Percentiles rank a stretch among this genome's conserved stretches.
phyloP scores from a whole-genome alignment of 176 grass and related monocot genomes.

The Phragmites australis region DNA sequence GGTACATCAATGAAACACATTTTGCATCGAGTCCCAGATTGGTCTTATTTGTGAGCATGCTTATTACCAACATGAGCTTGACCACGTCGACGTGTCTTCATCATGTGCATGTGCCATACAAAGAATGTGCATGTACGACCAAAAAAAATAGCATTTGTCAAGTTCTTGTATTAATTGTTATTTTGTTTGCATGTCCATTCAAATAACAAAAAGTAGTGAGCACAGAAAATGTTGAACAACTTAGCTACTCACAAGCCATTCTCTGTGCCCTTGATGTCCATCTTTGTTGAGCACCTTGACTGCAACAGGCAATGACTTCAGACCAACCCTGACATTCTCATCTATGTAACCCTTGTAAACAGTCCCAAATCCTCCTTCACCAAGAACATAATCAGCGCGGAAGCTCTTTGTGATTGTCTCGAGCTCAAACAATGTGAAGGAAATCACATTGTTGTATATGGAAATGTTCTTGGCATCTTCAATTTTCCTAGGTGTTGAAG shows the following conservation, averaged over 20 bases:
- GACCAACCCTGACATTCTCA: conserved; percentile 94
- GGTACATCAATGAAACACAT: not conserved
- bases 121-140: not conserved
- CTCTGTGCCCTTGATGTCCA: conserved; percentile 93
- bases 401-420: conserved; percentile 99
- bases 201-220: not conserved
- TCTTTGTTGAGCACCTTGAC: conserved; percentile 99
- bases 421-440: conserved; percentile 94
- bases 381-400: conserved; percentile 89
- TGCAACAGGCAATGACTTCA: conserved; percentile 95
- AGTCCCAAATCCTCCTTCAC: conserved; percentile 95
- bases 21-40: not conserved
- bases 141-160: not conserved
- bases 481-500: conserved; percentile 68
- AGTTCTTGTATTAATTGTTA: not conserved
- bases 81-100: not conserved
- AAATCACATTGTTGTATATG: conserved; percentile 95
- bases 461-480: conserved; percentile 93
- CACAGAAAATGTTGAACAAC: conserved; percentile 19
- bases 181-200: not conserved
- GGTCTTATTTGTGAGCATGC: not conserved
- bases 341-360: conserved; percentile 99
- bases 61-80: conserved; percentile 1
- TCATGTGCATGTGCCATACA: conserved; percentile 1
- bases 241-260: conserved; percentile 97